phyloP scores from a whole-genome alignment of 352 stramenopile species.

The Blastocystis sp. region DNA sequence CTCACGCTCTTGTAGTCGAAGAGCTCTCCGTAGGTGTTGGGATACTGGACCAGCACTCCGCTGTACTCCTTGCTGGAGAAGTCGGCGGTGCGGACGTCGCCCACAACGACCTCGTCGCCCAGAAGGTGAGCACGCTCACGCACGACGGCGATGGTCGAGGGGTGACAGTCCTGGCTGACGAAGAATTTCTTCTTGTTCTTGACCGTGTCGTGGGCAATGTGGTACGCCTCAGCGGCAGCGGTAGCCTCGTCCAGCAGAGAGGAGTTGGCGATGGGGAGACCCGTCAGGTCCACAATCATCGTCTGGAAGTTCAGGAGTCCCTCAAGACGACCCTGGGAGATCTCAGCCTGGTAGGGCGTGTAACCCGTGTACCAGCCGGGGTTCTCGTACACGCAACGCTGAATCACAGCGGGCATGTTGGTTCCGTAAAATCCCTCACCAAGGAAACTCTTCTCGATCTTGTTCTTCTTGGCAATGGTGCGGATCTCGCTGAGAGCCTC shows the following conservation, averaged over 20 bases:
- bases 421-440: slow-evolving; percentile 95
- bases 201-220: slow-evolving; percentile 81
- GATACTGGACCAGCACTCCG: slow-evolving; percentile 93
- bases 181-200: slow-evolving; percentile 88
- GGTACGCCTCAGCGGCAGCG: slow-evolving; percentile 93
- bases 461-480: slow-evolving; percentile 83
- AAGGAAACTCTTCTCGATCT: slow-evolving; percentile 86
- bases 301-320: slow-evolving; percentile 99
- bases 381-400: slow-evolving; percentile 94
- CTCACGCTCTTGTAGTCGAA: slow-evolving; percentile 72
- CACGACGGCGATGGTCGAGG: slow-evolving; percentile 81
- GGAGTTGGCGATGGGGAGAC: slow-evolving; percentile 86
- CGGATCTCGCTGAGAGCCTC: slow-evolving; percentile 45
- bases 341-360: slow-evolving; percentile 94
- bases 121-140: slow-evolving; percentile 77
- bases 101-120: slow-evolving; percentile 83
- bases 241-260: slow-evolving; percentile 94
- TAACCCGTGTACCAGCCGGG: slow-evolving; percentile 94
- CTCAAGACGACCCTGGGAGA: slow-evolving; percentile 92
- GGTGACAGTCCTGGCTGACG: slow-evolving; percentile 77
- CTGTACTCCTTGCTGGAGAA: slow-evolving; percentile 78
- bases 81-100: slow-evolving; percentile 63
- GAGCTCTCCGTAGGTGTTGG: slow-evolving; percentile 88
- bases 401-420: slow-evolving; percentile 82
- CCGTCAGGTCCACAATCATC: slow-evolving; percentile 85